phyloP scores from a whole-genome alignment of 108 stramenopile genomes.

The Skeletonema menzelii region DNA sequence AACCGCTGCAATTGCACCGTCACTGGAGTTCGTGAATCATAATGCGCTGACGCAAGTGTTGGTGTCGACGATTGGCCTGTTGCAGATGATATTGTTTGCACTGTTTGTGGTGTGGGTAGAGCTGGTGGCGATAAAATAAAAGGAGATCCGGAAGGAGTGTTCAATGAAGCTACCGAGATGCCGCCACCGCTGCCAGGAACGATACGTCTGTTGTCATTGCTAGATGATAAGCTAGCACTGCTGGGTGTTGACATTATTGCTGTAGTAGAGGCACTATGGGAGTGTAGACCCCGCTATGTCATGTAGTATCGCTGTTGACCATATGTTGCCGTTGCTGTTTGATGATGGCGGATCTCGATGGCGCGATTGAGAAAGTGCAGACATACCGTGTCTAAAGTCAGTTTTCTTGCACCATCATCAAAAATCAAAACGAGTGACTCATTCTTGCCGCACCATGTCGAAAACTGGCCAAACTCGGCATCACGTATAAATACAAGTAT shows the following conservation, averaged over 20 bases:
- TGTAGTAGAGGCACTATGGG: neutral
- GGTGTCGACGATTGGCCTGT: neutral
- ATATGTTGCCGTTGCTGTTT: neutral
- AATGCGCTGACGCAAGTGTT: neutral
- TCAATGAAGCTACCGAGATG: neutral
- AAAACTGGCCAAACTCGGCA: too few relatives aligned
- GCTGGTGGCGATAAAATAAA: neutral
- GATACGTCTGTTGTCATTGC: neutral
- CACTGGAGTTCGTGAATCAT: neutral
- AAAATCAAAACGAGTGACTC: too few relatives aligned
- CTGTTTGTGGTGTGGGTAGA: neutral
- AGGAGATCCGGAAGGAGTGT: neutral
- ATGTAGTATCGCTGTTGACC: neutral
- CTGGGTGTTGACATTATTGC: neutral
- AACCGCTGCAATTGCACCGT: neutral
- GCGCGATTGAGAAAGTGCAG: too few relatives aligned
- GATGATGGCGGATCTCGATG: too few relatives aligned
- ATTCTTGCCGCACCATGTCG: too few relatives aligned
- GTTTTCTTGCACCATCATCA: too few relatives aligned
- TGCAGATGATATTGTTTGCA: neutral
- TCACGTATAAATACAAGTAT: too few relatives aligned
- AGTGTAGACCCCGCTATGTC: neutral
- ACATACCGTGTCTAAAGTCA: too few relatives aligned
- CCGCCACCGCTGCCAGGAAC: neutral
- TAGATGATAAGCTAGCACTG: neutral